A percentile compares a stretch with the other conserved stretches of the same genome.
phyloP scores from a whole-genome alignment of 768 basidiomycete genomes.

The Baorangia bicolor region DNA sequence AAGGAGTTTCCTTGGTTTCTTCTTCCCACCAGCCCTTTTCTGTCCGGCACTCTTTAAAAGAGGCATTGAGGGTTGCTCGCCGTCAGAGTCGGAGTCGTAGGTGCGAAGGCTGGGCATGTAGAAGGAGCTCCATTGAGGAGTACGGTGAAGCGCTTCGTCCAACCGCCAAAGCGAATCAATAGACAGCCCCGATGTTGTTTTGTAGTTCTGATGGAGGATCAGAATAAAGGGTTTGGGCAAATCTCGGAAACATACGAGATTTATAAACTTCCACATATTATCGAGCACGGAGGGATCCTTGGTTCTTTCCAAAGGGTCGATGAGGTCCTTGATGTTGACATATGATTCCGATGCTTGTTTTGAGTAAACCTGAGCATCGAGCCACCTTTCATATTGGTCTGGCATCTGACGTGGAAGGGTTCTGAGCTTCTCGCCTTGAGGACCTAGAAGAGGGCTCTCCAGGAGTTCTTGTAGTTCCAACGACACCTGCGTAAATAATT shows the following conservation, averaged over 20 bases:
- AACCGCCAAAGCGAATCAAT: slow-evolving; percentile 68
- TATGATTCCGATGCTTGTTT: slow-evolving; percentile 51
- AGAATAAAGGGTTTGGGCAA: not conserved
- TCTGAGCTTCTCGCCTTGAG: slow-evolving; percentile 55
- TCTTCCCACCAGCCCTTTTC: slow-evolving; percentile 20
- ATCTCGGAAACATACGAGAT: slow-evolving; percentile 44
- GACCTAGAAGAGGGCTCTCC: slow-evolving; percentile 57
- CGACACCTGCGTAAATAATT: slow-evolving; percentile 43
- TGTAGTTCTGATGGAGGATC: slow-evolving; percentile 55
- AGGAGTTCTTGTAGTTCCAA: slow-evolving; percentile 67
- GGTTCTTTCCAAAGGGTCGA: slow-evolving; percentile 59
- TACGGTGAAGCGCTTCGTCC: slow-evolving; percentile 45
- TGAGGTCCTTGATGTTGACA: slow-evolving; percentile 51
- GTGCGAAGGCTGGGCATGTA: slow-evolving; percentile 28
- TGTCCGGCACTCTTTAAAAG: slow-evolving; percentile 12
- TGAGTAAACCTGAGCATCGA: slow-evolving; percentile 66
- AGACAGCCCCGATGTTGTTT: slow-evolving; percentile 46
- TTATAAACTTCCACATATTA: slow-evolving; percentile 63
- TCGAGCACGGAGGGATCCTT: slow-evolving; percentile 50
- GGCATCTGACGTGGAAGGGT: slow-evolving; percentile 51
- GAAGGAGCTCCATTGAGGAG: slow-evolving; percentile 60
- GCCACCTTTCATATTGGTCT: slow-evolving; percentile 62
- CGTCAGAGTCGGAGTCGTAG: slow-evolving; percentile 26
- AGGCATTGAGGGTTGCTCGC: slow-evolving; percentile 18
- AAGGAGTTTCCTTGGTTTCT: slow-evolving; percentile 41